phyloP scores from a whole-genome alignment of 495 filamentous ascomycete genomes.

The Hapsidospora chrysogenum region DNA sequence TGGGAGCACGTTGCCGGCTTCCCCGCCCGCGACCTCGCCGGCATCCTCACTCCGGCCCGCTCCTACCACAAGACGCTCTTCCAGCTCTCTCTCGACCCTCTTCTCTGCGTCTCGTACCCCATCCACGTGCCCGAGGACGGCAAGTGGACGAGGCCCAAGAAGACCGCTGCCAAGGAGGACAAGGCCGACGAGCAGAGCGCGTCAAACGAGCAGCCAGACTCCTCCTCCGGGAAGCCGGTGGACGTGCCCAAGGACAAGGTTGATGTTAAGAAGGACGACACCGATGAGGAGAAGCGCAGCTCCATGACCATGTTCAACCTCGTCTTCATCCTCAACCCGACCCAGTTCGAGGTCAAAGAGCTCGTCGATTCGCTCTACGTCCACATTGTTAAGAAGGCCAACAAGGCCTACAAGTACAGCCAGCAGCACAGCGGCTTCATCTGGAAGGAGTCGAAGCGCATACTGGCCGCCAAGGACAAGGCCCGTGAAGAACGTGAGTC shows the following conservation, averaged over 20 bases:
- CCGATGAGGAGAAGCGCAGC: slow-evolving; percentile 36
- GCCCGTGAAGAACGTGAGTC: slow-evolving; percentile 55
- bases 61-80: slow-evolving; percentile 78
- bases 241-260: slow-evolving; percentile 19
- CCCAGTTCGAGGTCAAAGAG: slow-evolving; percentile 55
- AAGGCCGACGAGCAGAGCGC: slow-evolving; percentile 11
- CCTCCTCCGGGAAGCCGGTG: slow-evolving; percentile 4
- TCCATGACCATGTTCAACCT: slow-evolving; percentile 94
- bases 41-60: slow-evolving; percentile 59
- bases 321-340: slow-evolving; percentile 76
- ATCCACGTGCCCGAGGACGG: slow-evolving; percentile 79
- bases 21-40: slow-evolving; percentile 62
- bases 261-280: slow-evolving; percentile 18
- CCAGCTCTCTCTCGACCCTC: slow-evolving; percentile 69
- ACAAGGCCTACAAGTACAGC: slow-evolving; percentile 77
- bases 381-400: slow-evolving; percentile 76
- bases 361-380: slow-evolving; percentile 68
- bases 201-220: slow-evolving; percentile 6
- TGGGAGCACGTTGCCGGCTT: slow-evolving; percentile 72
- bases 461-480: slow-evolving; percentile 60
- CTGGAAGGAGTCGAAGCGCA: slow-evolving; percentile 67
- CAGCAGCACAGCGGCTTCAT: slow-evolving; percentile 80
- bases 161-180: slow-evolving; percentile 20
- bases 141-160: slow-evolving; percentile 69
- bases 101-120: slow-evolving; percentile 75